Evolutionary conservation across 495 filamentous ascomycete genomes (phyloP), one percentile per base, ranked within the genome.

Genomic region (Aspergillus sparsus): DNA sequence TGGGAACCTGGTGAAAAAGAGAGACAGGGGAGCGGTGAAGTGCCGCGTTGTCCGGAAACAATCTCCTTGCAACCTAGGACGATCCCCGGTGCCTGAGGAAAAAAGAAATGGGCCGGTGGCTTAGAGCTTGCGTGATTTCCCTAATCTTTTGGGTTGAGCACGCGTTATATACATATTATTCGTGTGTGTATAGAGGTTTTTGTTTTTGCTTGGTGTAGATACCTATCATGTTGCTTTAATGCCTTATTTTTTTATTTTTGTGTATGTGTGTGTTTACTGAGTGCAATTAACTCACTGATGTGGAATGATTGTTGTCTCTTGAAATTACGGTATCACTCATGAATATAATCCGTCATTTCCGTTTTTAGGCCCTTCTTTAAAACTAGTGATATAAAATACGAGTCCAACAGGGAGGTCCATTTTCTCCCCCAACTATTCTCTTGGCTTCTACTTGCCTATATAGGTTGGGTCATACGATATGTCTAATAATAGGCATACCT

Each of bases 101-200:
- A 18, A 51, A 51, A 51, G n/a, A 9, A 18, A 31, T 5, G 32
- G 9, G 18, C 2, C 11, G 6, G 49, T 27, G 21, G 18, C 11
- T 39, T 49, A 60, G 35, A 46, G n/a, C 32, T 46, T 31, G 32
- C 34, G 45, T 16, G 13, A 10, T 58, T 41, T n/a, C 16, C 16
- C 13, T 27, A n/a, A 49, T 31, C n/a, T 21, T 53, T 49, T 49
- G 41, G 37, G 32, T 21, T 18, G 33, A 36, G 21, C 16, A 10
- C 37, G 9, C 21, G 27, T 34, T 34, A 34, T 54, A 34, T 59
- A 53, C 57, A 59, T 59, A 59, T 54, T 60, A 33, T 60, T 47
- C 50, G 47, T 44, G 32, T 60, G 50, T 51, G 49, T 47, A 54
- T 42, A 53, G 21, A 60, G 49, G 42, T 7, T 53, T 12, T 49